Evolutionary conservation across 768 basidiomycete species (phyloP), one percentile per base, ranked within the genome.

Genomic region (Pisolithus orientalis): DNA sequence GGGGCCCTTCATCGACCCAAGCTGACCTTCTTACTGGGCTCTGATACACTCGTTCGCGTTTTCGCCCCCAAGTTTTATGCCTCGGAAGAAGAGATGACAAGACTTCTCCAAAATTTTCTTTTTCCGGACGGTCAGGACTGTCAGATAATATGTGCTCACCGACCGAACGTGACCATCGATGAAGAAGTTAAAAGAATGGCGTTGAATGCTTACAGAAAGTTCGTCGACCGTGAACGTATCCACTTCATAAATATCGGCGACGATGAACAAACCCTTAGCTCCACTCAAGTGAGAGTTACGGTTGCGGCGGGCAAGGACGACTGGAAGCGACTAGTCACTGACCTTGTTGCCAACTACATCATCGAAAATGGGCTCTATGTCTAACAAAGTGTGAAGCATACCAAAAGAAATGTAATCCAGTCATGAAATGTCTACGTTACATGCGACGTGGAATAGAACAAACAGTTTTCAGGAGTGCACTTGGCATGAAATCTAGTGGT

Each of bases 31-130:
- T 70, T 92, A 27, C 71, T 91, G 52, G 94, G 94, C 6, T 78
- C 81, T 43, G 94, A 96, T 63, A 97, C 94, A 2, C 76, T 97
- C 44, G 79, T 83, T 51, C 83, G 94, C 6, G 76, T 95, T 52
- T 80, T 94, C 49, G 76, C 83, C 1, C 80, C 84, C 0, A 79
- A 79, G 21, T 95, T 91, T 65, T 96, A 95, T 54, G 63, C 72
- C 11, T 71, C 73, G 11, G 66, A 67, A 49, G 62, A 68, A 7
- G 72, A 67, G 7, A 92, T 94, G 88, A 59, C 69, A 49, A 51
- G 53, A 4, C 73, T 81, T 3, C 71, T 94, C 13, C 70, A 63
- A 17, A 66, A 64, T 2, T 87, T 92, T 70, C 76, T 94, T 50
- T 75, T 77, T 1, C 66, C 75, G 24, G 66, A 69, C 8, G 78